Conservation (phyloP, 2,329 filamentous ascomycete genomes). For the Cladobotryum mycophilum region DNA sequence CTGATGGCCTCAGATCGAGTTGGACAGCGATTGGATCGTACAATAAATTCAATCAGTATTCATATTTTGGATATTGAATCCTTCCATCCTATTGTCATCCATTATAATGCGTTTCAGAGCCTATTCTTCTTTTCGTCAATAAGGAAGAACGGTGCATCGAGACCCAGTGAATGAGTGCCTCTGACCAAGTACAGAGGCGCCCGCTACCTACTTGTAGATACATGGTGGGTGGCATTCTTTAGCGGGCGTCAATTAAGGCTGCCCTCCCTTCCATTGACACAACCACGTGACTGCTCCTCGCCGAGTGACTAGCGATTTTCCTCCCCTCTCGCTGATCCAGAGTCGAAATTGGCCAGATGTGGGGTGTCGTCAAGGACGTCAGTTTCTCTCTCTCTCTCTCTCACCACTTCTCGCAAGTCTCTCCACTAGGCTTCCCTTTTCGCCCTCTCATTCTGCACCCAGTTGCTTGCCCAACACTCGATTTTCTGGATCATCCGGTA, state of each 20-base stretch:
- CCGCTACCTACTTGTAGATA: too few relatives aligned
- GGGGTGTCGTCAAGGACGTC: constrained; percentile 11
- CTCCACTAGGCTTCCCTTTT: constrained; percentile 3
- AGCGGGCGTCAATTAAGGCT: background rate
- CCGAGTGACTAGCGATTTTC: background rate
- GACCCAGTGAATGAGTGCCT: too few relatives aligned
- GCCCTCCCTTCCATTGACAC: too few relatives aligned
- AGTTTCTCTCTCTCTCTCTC: constrained; percentile 11
- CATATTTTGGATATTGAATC: too few relatives aligned
- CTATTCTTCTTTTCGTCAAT: background rate
- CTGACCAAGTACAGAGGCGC: too few relatives aligned
- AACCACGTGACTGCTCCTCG: constrained; percentile 8
- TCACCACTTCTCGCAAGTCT: background rate
- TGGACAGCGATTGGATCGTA: too few relatives aligned
- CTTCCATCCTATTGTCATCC: too few relatives aligned
- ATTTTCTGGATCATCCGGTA: constrained; percentile 11
- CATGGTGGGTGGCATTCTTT: background rate
- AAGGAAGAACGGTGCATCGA: background rate
- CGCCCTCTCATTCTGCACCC: background rate
- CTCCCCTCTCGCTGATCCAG: too few relatives aligned
- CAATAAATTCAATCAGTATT: too few relatives aligned
- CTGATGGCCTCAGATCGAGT: too few relatives aligned
- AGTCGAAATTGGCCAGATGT: constrained; percentile 4
- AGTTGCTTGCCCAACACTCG: constrained; percentile 6
- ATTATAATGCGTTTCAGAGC: too few relatives aligned